A percentile compares a stretch with the other conserved stretches of the same genome.
These are phyloP conservation scores for Talaromyces sp. DNA, from an alignment of 2,329 filamentous ascomycete genomes.

Conservation along the genomic window DNA sequence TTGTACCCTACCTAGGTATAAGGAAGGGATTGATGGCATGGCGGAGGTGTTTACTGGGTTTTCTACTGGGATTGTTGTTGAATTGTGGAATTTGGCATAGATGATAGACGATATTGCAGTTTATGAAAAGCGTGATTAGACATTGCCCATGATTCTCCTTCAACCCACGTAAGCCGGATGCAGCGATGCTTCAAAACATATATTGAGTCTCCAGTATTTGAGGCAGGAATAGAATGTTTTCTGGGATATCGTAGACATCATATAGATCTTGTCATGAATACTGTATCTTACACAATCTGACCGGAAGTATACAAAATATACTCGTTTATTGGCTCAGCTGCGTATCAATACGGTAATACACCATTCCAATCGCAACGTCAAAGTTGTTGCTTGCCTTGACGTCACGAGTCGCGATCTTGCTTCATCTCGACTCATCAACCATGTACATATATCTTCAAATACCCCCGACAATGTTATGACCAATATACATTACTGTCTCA, in stretches of 20 bases:
- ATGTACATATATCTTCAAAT: not conserved
- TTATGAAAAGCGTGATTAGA: not conserved
- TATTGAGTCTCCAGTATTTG: not conserved
- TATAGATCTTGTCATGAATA: not conserved
- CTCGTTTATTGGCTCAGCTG: too few species aligned
- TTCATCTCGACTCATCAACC: not conserved
- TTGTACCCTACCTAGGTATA: not conserved
- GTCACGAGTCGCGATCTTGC: constrained; percentile 8
- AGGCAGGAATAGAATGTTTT: not conserved
- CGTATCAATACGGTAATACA: not conserved
- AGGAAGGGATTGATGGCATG: not conserved
- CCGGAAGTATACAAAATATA: not conserved
- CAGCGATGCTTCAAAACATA: not conserved
- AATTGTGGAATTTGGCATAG: not conserved
- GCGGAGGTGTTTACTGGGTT: constrained; percentile 3
- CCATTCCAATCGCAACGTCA: not conserved
- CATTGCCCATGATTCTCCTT: not conserved
- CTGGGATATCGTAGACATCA: not conserved
- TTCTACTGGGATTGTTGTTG: not conserved
- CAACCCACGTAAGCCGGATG: not conserved
- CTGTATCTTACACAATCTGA: not conserved
- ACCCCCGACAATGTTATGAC: not conserved
- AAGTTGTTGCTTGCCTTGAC: not conserved
- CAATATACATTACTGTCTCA: not conserved
- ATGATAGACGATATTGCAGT: not conserved